phyloP scores from a whole-genome alignment of 257 asterid species.

The Eucommia ulmoides region DNA sequence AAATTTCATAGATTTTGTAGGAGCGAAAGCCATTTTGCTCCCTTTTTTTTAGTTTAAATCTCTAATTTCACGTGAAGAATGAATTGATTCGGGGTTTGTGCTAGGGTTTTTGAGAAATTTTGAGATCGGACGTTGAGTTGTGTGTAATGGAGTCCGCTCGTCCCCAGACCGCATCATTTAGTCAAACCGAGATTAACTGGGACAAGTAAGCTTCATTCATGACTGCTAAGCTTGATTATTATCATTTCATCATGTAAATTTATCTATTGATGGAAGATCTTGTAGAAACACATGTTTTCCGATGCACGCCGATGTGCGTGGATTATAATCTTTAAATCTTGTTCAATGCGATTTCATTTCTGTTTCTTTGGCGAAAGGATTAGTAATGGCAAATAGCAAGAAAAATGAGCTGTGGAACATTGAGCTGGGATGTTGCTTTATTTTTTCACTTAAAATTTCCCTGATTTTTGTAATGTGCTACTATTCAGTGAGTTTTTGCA shows the following conservation, averaged over 20 bases:
- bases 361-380: not conserved
- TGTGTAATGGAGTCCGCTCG: slow-evolving; percentile 36
- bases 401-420: not conserved
- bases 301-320: no score
- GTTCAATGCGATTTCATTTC: not conserved
- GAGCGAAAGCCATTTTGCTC: not conserved
- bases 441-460: not conserved
- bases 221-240: slow-evolving; percentile 1
- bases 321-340: no score
- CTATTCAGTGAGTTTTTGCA: slow-evolving; percentile 1
- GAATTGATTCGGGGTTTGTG: not conserved
- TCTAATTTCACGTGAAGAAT: not conserved
- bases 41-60: not conserved
- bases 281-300: no score
- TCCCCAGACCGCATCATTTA: slow-evolving; percentile 27
- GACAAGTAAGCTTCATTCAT: slow-evolving; percentile 49
- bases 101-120: slow-evolving; percentile 14
- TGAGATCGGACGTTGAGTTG: not conserved
- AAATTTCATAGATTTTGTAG: not conserved
- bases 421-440: slow-evolving; percentile 1
- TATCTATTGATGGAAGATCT: not conserved
- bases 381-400: not conserved
- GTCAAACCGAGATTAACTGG: slow-evolving; percentile 72
- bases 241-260: not conserved
- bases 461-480: not conserved